Conservation (phyloP, 345 rosid genomes). For the Populus alba region DNA sequence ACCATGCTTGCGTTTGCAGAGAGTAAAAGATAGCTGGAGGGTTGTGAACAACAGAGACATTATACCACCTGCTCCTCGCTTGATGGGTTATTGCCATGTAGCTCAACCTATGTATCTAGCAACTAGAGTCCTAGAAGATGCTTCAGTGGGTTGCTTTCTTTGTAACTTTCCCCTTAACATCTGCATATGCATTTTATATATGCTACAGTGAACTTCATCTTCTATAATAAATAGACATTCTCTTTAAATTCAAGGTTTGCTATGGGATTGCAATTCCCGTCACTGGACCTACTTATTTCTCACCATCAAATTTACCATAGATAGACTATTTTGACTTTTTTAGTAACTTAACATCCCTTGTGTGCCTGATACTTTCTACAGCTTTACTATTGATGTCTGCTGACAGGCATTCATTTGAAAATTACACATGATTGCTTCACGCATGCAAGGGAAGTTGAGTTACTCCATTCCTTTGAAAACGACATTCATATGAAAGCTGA, state of each 20-base stretch:
- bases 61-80: too few species aligned
- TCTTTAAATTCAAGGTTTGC: background rate
- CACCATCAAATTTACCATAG: background rate
- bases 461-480: background rate
- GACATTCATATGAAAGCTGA: background rate
- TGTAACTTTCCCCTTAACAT: background rate
- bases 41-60: too few species aligned
- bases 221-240: background rate
- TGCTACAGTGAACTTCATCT: background rate
- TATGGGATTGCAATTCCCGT: background rate
- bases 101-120: too few species aligned
- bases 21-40: too few species aligned
- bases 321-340: background rate
- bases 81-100: too few species aligned
- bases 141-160: background rate
- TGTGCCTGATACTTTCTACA: background rate
- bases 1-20: too few species aligned
- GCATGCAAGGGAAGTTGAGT: background rate
- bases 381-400: background rate
- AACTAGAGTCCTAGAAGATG: too few species aligned
- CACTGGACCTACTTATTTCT: background rate
- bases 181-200: background rate
- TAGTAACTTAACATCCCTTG: conserved; percentile 3
- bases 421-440: background rate
- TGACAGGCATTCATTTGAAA: background rate